Percentiles rank a stretch among this genome's conserved stretches.
These are phyloP conservation scores for Solanum paucissectum DNA, from an alignment of 257 asterid genomes.

Conservation along the genomic window DNA sequence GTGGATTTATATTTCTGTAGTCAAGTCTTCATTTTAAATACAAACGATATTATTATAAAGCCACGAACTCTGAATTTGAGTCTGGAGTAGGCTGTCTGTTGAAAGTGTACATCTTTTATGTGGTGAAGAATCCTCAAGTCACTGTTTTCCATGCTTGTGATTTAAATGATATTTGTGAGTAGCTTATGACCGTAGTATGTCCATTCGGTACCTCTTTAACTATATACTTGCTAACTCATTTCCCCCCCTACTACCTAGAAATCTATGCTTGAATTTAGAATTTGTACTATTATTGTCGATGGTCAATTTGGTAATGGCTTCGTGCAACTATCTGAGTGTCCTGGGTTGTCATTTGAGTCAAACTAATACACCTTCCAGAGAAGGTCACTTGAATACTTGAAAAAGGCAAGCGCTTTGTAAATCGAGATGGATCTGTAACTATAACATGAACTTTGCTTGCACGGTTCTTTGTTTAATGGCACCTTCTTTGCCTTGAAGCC, in stretches of 20 bases:
- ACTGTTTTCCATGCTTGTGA: neutral
- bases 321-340: no score
- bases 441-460: neutral
- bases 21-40: neutral
- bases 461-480: neutral
- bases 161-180: neutral
- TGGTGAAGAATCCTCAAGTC: neutral
- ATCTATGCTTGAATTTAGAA: neutral
- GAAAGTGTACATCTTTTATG: neutral
- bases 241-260: neutral
- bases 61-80: neutral
- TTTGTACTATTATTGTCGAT: no score
- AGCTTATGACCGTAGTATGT: neutral
- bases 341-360: no score
- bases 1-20: neutral
- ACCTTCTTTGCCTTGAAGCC: neutral
- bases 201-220: neutral
- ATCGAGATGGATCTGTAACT: neutral
- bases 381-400: neutral
- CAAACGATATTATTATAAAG: neutral
- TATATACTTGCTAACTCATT: neutral
- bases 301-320: no score
- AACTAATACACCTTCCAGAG: no score
- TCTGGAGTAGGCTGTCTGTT: neutral
- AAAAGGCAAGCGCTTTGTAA: neutral